These are phyloP conservation scores for Aspergillus aculeatinus DNA, from an alignment of 2,329 filamentous ascomycete species.

Conservation along the genomic window DNA sequence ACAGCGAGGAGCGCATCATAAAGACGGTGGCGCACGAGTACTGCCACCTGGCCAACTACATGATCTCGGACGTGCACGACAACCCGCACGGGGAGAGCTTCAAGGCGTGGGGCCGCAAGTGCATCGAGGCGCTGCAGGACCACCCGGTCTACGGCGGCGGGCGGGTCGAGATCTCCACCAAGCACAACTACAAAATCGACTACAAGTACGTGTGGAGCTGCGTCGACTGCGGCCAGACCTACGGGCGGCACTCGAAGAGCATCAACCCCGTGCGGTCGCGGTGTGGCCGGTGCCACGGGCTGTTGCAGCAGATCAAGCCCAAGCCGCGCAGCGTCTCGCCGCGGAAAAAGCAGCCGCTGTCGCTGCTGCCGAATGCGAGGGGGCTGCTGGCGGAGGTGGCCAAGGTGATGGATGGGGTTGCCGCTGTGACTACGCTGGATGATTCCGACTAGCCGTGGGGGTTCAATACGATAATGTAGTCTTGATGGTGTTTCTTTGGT, in stretches of 20 bases:
- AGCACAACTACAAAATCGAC: conserved; percentile 84
- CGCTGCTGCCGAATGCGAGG: conserved; percentile 10
- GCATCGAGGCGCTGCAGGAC: conserved; percentile 35
- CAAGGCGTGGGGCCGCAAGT: conserved; percentile 63
- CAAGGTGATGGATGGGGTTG: not conserved
- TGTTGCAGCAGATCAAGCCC: conserved; percentile 75
- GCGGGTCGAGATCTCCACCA: conserved; percentile 76
- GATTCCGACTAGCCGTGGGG: not conserved
- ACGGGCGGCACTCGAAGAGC: conserved; percentile 81
- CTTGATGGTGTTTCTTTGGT: not conserved
- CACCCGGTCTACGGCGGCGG: conserved; percentile 58
- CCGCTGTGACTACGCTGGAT: not conserved
- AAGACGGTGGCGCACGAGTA: conserved; percentile 97
- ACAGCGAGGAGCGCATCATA: conserved; percentile 71
- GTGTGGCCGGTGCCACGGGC: conserved; percentile 73
- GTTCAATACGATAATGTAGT: not conserved
- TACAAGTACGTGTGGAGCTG: conserved; percentile 92
- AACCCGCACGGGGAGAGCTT: conserved; percentile 84
- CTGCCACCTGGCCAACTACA: conserved; percentile 90
- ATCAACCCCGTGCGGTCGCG: conserved; percentile 70
- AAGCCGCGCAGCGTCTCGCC: conserved; percentile 56
- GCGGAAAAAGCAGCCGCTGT: conserved; percentile 23
- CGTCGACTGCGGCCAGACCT: conserved; percentile 65
- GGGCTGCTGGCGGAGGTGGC: conserved; percentile 12
- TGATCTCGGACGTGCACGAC: conserved; percentile 72